Percentiles rank a stretch among this genome's conserved stretches.
phyloP scores from a whole-genome alignment of 345 rosid species.

The Acer saccharum region DNA sequence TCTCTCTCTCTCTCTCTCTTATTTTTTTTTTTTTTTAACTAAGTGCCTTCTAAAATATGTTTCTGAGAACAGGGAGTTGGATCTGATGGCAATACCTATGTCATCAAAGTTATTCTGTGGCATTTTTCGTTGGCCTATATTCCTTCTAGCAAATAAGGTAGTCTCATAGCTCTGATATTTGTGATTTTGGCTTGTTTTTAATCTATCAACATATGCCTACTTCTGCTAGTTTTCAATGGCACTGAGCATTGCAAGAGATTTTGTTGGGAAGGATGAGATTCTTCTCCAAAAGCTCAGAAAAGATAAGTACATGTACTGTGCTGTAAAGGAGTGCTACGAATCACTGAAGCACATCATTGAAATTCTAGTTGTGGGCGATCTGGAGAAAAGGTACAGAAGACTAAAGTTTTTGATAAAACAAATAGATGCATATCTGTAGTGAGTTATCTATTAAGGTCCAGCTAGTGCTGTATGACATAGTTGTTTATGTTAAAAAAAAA shows the following conservation, averaged over 20 bases:
- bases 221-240: conserved; percentile 76
- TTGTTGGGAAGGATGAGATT: conserved; percentile 60
- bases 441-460: not conserved
- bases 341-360: conserved; percentile 82
- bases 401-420: not conserved
- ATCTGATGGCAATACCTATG: conserved; percentile 82
- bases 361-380: conserved; percentile 74
- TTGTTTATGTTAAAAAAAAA: not conserved
- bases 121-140: conserved; percentile 87
- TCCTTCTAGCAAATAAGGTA: conserved; percentile 93
- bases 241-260: conserved; percentile 81
- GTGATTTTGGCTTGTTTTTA: conserved; percentile 16
- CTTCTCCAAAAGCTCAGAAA: conserved; percentile 72
- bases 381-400: conserved; percentile 68
- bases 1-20: not conserved
- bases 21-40: not conserved
- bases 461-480: conserved; percentile 1
- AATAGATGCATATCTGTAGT: conserved; percentile 5
- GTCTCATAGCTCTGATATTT: conserved; percentile 5
- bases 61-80: conserved; percentile 68
- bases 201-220: conserved; percentile 35
- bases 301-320: conserved; percentile 85
- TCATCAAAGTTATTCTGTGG: conserved; percentile 63
- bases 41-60: conserved; percentile 13
- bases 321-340: conserved; percentile 86